Conservation (phyloP, 2,329 filamentous ascomycete genomes). For the Fusarium tricinctum region DNA sequence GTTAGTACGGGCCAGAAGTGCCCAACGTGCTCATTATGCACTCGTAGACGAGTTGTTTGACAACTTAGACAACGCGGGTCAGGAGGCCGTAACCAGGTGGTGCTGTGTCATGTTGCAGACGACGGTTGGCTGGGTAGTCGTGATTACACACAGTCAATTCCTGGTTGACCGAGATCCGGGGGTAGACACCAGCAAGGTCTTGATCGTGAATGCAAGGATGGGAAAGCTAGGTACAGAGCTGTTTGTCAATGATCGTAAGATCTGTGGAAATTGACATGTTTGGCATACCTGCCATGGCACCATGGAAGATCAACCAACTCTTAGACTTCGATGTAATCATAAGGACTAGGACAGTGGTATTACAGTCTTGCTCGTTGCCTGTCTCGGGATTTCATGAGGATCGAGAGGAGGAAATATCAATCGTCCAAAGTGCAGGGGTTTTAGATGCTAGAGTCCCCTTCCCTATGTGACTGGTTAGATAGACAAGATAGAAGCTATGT, state of each 20-base stretch:
- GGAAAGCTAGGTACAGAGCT: conserved; percentile 31
- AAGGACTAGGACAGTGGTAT: too few relatives aligned
- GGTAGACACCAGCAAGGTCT: conserved; percentile 14
- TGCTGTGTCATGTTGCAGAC: conserved; percentile 28
- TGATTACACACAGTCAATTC: conserved; percentile 42
- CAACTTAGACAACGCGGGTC: conserved; percentile 34
- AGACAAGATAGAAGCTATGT: too few relatives aligned
- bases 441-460: too few relatives aligned
- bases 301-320: too few relatives aligned
- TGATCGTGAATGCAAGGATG: conserved; percentile 34
- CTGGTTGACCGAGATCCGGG: conserved; percentile 31
- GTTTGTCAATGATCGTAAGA: background rate
- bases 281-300: too few relatives aligned
- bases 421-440: too few relatives aligned
- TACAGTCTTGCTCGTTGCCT: too few relatives aligned
- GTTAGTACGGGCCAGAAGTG: conserved; percentile 26
- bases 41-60: conserved; percentile 45
- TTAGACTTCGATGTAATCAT: too few relatives aligned
- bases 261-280: background rate
- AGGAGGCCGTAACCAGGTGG: conserved; percentile 39
- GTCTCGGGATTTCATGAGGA: too few relatives aligned
- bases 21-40: conserved; percentile 40
- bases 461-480: too few relatives aligned
- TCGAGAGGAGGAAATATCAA: too few relatives aligned
- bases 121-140: conserved; percentile 32